Base-by-base conservation (phyloP, 2,329 filamentous ascomycete species). In the Neofusicoccum parvum region DNA sequence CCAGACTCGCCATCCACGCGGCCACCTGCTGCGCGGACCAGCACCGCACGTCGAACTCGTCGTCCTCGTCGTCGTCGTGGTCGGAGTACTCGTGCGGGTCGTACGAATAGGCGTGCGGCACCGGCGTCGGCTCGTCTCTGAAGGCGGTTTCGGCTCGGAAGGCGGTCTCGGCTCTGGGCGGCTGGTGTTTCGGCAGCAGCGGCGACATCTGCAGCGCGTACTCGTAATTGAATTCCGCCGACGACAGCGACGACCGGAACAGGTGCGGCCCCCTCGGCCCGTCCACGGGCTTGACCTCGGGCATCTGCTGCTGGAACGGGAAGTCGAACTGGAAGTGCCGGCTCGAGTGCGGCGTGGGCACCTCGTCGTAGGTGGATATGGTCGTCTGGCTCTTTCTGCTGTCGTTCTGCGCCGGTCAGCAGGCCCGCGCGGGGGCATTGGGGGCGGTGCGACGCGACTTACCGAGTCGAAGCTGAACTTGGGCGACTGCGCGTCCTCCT, bases 191-290 rank as follows among this genome's bases (percentile, higher is more conserved):
- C 37, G 91, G 87, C 27, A 92, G 88, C 69, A 92, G 79, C 17
- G 91, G 91, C 23, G 91, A 94, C 76, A 94, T 83, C 27, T 89
- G 87, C 62, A 94, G 80, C 6, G 80, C 80, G 74, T 80, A 79
- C 68, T 85, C 81, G 71, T 80, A 80, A 32, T 78, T 72, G 64
- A 83, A 81, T 66, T 85, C 82, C 72, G 81, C 73, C 62, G 88
- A 85, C 37, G 86, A 84, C 66, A 87, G 83, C 20, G 90, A 92
- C 67, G 85, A 85, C 69, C 91, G 88, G 78, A 97, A 97, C 15
- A 97, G 85, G 79, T 97, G 94, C 10, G 94, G 94, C 1, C 94
- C 94, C 69, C 86, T 86, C 2, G 94, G 94, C 0, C 94, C 94
- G 74, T 92, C 86, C 6, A 94, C 88, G 37, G 88, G 84, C 76